These are phyloP conservation scores for Metarhizium album DNA, from an alignment of 2,329 filamentous ascomycete genomes.

Conservation along the genomic window DNA sequence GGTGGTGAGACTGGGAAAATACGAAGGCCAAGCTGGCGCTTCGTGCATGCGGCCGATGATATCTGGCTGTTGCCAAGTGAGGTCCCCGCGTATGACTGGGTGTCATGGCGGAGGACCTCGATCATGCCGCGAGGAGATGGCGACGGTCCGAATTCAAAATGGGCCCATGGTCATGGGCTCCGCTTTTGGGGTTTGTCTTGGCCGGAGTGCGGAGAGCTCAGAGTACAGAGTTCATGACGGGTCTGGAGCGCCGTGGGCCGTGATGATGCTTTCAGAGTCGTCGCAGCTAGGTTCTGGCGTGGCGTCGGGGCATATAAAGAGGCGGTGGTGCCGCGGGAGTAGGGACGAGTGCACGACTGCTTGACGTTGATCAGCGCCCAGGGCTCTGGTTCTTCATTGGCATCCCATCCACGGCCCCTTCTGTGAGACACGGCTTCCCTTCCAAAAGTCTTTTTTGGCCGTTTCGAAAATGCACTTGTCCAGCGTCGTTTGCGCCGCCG, in stretches of 20 bases:
- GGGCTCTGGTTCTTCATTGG: too few species aligned
- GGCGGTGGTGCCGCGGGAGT: background rate
- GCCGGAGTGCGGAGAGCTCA: background rate
- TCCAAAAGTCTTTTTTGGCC: background rate
- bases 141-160: background rate
- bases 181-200: background rate
- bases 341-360: too few species aligned
- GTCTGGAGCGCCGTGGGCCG: background rate
- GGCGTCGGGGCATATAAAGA: background rate
- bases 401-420: too few species aligned
- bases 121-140: background rate
- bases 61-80: background rate
- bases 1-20: background rate
- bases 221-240: too few species aligned
- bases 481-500: conserved; percentile 25
- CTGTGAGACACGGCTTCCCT: too few species aligned
- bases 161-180: background rate
- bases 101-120: background rate
- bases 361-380: too few species aligned
- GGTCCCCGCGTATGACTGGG: background rate
- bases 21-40: background rate
- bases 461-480: conserved; percentile 31
- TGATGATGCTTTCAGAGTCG: background rate
- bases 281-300: background rate
- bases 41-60: background rate